Evolutionary conservation across 2,329 filamentous ascomycete genomes (phyloP), one percentile per base, ranked within the genome.

Genomic region (Ilyonectria destructans): DNA sequence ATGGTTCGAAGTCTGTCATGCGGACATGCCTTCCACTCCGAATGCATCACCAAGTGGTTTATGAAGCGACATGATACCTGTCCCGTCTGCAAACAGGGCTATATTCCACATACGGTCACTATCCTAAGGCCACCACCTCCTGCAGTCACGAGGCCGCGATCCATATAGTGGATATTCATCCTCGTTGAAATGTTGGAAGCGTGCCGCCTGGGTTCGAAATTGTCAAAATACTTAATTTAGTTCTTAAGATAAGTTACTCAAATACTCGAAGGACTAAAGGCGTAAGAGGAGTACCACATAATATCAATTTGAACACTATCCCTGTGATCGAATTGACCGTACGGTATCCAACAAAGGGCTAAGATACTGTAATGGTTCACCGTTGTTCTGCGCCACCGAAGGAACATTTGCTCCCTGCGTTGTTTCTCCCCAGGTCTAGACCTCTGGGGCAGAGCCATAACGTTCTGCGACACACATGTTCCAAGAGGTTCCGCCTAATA

Each of bases 211-310:
- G 45, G 45, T 12, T 46, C 45, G 45, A 46, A 21, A 46, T 46
- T 46, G 45, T 46, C 45, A 21, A 46, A 46, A 46, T 4, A 13
- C n/a, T 46, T 46, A 15, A 12, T 46, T 46, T 21, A 46, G 45
- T 21, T 37, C 35, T 37, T 37, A 37, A 37, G 35, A 37, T 37
- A 5, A 37, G 35, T 37, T 37, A 37, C 35, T 37, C 35, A 37
- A 37, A 37, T 46, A 46, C 45, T 23, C n/a, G 45, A 46, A 46
- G 45, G 45, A 21, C 45, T 46, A 46, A 46, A 46, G n/a, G 45
- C 19, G 45, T 9, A 46, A 9, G n/a, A 46, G 43, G 19, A 21
- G 45, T 46, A 23, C n/a, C 45, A 21, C 45, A 46, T 12, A 46
- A 21, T 46, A 21, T 46, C 19, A 46, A 23, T 12, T n/a, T n/a